phyloP scores from a whole-genome alignment of 768 basidiomycete genomes.

The Omphalotus guepiniiformis region DNA sequence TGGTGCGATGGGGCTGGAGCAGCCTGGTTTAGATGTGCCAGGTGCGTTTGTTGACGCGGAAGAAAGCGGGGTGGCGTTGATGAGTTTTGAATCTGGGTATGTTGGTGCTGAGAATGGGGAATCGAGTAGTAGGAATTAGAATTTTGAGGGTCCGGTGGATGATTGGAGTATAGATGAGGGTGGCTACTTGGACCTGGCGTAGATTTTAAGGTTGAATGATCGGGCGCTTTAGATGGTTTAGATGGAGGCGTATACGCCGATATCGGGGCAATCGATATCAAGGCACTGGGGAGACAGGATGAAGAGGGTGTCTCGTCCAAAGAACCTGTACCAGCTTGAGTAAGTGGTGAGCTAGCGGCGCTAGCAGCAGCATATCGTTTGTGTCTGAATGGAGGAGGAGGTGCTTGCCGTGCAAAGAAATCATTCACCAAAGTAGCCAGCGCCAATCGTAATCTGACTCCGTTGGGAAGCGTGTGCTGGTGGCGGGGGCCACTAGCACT shows the following conservation, averaged over 20 bases:
- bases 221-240: not conserved
- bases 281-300: not conserved
- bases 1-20: too few relatives aligned
- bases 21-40: too few relatives aligned
- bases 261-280: not conserved
- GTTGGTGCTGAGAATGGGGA: slow-evolving; percentile 9
- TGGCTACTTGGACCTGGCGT: slow-evolving; percentile 18
- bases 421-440: slow-evolving; percentile 79
- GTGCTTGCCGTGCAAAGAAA: slow-evolving; percentile 69
- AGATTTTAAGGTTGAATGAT: not conserved
- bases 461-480: slow-evolving; percentile 71
- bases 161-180: slow-evolving; percentile 21
- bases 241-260: slow-evolving; percentile 17
- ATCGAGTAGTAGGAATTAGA: slow-evolving; percentile 1
- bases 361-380: slow-evolving; percentile 24
- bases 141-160: not conserved
- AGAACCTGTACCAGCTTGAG: not conserved
- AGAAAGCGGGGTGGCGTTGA: too few relatives aligned
- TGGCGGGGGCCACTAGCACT: slow-evolving; percentile 24
- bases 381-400: slow-evolving; percentile 45
- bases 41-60: too few relatives aligned
- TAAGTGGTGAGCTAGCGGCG: slow-evolving; percentile 14
- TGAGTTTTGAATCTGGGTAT: too few relatives aligned
- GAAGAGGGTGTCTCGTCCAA: not conserved
- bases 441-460: slow-evolving; percentile 72